Evolutionary conservation across 1,284 basidiomycete genomes (phyloP), one percentile per base, ranked within the genome.

Genomic region (Tetrapyrgos nigripes): DNA sequence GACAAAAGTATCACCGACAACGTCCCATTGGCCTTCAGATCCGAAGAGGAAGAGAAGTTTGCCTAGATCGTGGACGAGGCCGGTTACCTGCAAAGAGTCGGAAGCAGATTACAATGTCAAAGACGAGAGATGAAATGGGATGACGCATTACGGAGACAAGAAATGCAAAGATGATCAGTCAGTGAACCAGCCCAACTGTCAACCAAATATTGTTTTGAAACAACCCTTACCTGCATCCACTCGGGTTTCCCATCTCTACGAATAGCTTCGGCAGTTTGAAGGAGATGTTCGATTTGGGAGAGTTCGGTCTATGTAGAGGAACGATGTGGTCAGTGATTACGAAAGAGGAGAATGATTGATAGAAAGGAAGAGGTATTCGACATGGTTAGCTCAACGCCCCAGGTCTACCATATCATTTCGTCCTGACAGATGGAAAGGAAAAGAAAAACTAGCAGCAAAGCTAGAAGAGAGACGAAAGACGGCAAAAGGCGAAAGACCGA

Each of bases 231-330:
- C 78, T 95, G 93, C 91, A 93, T 92, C 91, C 91, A 93, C 58
- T 93, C 91, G 1, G 93, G 93, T 74, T 94, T 94, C 9, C 92
- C 93, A 68, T 96, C 94, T 23, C 86, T 79, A 47, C 94, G 84
- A 65, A 96, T 96, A 2, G 94, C 93, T 72, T 97, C 94, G 33
- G 94, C 94, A 0, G 94, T 96, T 73, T 96, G 94, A 1, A 96
- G 82, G 2, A 96, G 81, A 71, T 97, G 94, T 68, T 95, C 92
- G 53, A 96, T 96, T 76, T 97, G 94, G 24, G 91, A 88, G 26
- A 93, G 78, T 59, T 79, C 82, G 5, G 90, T 92, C 90, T 92
- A 61, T 45, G 19, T 17, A 44, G 48, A 53, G 50, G 50, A 40
- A n/a, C 33, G 50, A 40, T 27, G 61, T 70, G 31, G 9, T 8